Evolutionary conservation across 164 flowering plant species (phyloP), one percentile per base, ranked within the genome.

Genomic region (Malania oleifera): DNA sequence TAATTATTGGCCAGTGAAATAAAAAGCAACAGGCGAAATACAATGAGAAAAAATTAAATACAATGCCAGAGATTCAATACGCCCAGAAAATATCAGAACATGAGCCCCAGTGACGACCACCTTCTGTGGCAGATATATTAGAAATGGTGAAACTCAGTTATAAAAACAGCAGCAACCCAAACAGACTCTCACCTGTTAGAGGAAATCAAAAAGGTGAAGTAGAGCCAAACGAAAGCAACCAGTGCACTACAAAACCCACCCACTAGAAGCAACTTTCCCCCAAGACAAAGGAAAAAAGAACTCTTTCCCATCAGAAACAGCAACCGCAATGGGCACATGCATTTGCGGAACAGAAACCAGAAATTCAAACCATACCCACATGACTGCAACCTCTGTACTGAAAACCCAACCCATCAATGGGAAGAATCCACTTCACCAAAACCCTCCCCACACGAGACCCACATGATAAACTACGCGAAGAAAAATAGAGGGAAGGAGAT

Each of bases 181-280:
- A 4, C 9, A 31, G 9, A n/a, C n/a, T n/a, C 35, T 31, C 35
- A 31, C 9, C 9, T 31, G 35, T 9, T 4, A 31, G 9, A 4
- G 9, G 35, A 4, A 4, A 9, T 9, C 35, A 31, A 9, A 31
- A 31, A 31, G 4, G 35, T 9, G 9, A 31, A 31, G 6, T 9
- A 31, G 35, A 64, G 53, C 67, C 44, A 72, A 50, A 40, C 0
- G 10, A 27, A 15, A 56, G 45, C 46, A 51, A 43, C 56, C 62
- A 39, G 18, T 43, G 8, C 7, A 52, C 52, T 40, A 20, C 60
- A 64, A 31, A 9, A 31, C 35, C 35, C 35, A 31, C 9, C 35
- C 4, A 31, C 35, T 4, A 31, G 35, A 31, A 31, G 35, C 35
- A n/a, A n/a, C n/a, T n/a, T n/a, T n/a, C n/a, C n/a, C n/a, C n/a